Evolutionary conservation across 148 eudicot genomes (phyloP), one percentile per base, ranked within the genome.

Genomic region (Vaccinium vitisidaea): DNA sequence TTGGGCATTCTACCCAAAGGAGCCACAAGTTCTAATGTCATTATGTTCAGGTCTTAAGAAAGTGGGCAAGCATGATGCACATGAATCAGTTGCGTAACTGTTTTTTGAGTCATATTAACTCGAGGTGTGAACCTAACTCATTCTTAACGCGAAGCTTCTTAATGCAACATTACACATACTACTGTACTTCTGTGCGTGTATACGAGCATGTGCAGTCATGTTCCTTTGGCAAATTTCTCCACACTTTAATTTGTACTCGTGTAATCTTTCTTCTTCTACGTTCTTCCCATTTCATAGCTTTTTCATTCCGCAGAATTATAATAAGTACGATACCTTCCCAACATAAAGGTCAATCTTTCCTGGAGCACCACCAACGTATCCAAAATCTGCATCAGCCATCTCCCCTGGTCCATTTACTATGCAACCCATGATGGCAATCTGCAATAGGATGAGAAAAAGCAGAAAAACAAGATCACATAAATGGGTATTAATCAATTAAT

Each of bases 341-440:
- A 96, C 99, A 56, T 95, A 97, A 55, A 97, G 94, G 84, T 97
- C 99, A 83, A 97, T 97, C 91, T 97, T 97, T 82, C 99, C 99
- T 61, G 99, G 99, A 85, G 98, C 94, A 80, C 99, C 99, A 79
- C 98, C 99, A 59, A 97, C 99, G 59, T 97, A 97, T 59, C 99
- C 99, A 75, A 97, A 97, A 92, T 97, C 98, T 79, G 99, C 99
- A 93, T 97, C 99, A 77, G 98, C 99, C 99, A 97, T 97, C 90
- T 97, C 99, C 83, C 99, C 99, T 11, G 98, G 99, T 81, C 99
- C 99, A 85, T 97, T 97, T 65, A 97, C 99, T 87, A 97, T 97
- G 92, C 99, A 97, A 80, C 99, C 99, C 99, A 97, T 97, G 87
- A 97, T 97, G 48, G 99, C 99, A 87, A 97, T 97, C 99, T 97